Conservation (phyloP, 805 yeast genomes). For the Kluyveromyces dobzhanskii region DNA sequence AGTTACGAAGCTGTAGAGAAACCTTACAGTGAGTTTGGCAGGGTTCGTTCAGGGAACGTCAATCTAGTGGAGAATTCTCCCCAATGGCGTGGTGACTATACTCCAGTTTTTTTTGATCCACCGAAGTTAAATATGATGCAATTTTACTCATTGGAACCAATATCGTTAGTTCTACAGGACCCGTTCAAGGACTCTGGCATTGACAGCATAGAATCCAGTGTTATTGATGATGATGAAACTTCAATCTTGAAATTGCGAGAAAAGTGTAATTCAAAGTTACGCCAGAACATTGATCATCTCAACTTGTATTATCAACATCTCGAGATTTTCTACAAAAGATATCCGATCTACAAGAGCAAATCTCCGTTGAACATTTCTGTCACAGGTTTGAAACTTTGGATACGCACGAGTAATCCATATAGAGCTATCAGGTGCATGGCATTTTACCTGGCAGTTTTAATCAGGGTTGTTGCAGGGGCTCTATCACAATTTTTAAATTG, state of each 20-base stretch:
- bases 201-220: slow-evolving; percentile 15
- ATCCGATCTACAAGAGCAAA: slow-evolving; percentile 7
- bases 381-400: not conserved
- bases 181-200: slow-evolving; percentile 10
- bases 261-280: slow-evolving; percentile 1
- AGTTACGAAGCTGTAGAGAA: not conserved
- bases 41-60: slow-evolving; percentile 7
- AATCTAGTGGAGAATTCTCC: not conserved
- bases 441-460: slow-evolving; percentile 5
- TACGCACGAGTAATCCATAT: not conserved
- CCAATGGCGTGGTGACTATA: slow-evolving; percentile 3
- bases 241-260: not conserved
- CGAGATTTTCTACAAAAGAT: slow-evolving; percentile 11
- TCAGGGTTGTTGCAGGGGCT: slow-evolving; percentile 13
- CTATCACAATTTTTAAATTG: slow-evolving; percentile 14
- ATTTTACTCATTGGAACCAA: slow-evolving; percentile 68
- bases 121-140: slow-evolving; percentile 68
- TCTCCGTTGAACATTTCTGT: not conserved
- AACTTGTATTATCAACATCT: slow-evolving; percentile 19
- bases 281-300: slow-evolving; percentile 14
- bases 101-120: slow-evolving; percentile 52
- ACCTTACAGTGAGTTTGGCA: not conserved
- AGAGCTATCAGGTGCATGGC: not conserved
- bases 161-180: slow-evolving; percentile 45
- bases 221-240: not conserved